Evolutionary conservation across 768 basidiomycete genomes (phyloP).

Genomic region (Pisolithus tinctorius): DNA sequence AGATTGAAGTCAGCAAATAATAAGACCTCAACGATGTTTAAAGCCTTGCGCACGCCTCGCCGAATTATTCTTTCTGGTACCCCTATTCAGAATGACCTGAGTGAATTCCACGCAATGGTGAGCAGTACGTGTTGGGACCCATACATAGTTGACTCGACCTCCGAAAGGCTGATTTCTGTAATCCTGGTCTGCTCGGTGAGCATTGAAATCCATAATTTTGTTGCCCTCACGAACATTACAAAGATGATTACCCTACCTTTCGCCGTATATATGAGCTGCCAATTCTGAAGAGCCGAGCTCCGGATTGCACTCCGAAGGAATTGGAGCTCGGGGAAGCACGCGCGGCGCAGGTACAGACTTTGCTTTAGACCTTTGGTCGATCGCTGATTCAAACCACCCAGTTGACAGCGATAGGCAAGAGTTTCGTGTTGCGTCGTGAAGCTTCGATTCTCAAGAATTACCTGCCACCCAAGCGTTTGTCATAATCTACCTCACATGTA

Average conservation of each 20-base stretch:
- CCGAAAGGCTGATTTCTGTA: constrained; percentile 81
- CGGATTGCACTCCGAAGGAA: constrained; percentile 64
- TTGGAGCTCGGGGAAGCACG: constrained; percentile 74
- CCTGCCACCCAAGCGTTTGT: constrained; percentile 86
- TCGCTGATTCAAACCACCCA: constrained; percentile 22
- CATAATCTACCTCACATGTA: neutral
- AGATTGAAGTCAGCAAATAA: constrained; percentile 86
- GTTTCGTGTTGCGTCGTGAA: constrained; percentile 88
- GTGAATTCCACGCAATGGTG: constrained; percentile 97
- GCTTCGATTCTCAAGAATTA: constrained; percentile 75
- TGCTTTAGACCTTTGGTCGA: neutral
- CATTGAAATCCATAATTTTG: neutral
- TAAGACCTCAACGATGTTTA: constrained; percentile 86
- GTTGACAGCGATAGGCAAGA: constrained; percentile 69
- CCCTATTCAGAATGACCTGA: constrained; percentile 93
- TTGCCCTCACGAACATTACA: neutral
- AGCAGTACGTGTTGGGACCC: constrained; percentile 10
- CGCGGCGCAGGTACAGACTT: constrained; percentile 54
- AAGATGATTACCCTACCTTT: constrained; percentile 74
- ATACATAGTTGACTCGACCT: neutral
- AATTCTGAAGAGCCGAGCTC: constrained; percentile 80
- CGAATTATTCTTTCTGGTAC: constrained; percentile 92
- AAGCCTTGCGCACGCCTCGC: constrained; percentile 63
- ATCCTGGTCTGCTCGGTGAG: constrained; percentile 81
- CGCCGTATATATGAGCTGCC: constrained; percentile 79